A percentile compares a stretch with the other conserved stretches of the same genome.
These are phyloP conservation scores for Boletus reticulatus DNA, from an alignment of 768 basidiomycete genomes.

Conservation along the genomic window DNA sequence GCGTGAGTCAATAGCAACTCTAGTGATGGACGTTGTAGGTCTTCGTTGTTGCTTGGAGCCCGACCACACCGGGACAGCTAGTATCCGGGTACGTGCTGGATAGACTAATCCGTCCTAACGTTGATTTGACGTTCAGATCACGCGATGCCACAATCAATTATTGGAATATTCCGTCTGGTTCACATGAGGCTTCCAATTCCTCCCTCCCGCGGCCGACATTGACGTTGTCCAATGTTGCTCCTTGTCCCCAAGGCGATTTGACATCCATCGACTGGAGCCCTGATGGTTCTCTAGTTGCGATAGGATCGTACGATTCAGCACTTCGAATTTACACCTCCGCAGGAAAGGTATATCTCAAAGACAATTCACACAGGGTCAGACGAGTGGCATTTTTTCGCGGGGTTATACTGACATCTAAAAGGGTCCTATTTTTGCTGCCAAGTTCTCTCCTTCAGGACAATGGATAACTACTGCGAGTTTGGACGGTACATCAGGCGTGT, in stretches of 20 bases:
- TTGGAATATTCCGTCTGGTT: constrained; percentile 59
- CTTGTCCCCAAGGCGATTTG: constrained; percentile 54
- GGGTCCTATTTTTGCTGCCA: constrained; percentile 79
- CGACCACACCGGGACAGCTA: constrained; percentile 52
- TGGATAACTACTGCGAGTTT: constrained; percentile 77
- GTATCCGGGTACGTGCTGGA: constrained; percentile 63
- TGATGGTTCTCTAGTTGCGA: constrained; percentile 70
- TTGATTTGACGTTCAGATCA: constrained; percentile 44
- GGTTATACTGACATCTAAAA: constrained; percentile 34
- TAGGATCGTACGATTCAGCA: constrained; percentile 74
- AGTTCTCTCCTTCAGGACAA: constrained; percentile 70
- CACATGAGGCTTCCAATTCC: constrained; percentile 14
- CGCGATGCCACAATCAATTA: constrained; percentile 74
- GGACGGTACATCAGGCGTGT: constrained; percentile 75
- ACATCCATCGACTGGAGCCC: constrained; percentile 77
- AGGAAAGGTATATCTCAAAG: constrained; percentile 63
- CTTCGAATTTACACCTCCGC: constrained; percentile 63
- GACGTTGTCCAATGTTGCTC: constrained; percentile 49
- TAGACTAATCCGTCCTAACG: not conserved
- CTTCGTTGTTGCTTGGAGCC: constrained; percentile 81
- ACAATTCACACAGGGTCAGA: constrained; percentile 64
- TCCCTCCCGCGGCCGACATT: constrained; percentile 34
- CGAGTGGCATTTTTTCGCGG: not conserved
- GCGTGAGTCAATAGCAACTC: constrained; percentile 14
- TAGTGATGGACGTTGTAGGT: constrained; percentile 47